Conservation (phyloP, 352 stramenopile genomes). For the Phytophthora podocarpi region DNA sequence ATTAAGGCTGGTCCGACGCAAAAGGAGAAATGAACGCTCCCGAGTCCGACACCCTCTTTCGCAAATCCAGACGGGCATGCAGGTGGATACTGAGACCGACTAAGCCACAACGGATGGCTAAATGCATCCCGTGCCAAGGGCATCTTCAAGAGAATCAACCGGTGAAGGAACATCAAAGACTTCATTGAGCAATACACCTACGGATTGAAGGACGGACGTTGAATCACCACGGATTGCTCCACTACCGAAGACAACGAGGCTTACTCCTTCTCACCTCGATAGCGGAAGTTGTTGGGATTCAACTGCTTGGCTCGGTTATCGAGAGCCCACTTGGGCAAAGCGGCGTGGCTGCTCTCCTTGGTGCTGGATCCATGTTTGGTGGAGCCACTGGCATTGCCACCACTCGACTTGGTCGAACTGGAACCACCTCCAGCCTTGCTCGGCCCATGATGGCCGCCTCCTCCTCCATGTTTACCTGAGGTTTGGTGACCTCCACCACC, state of each 20-base stretch:
- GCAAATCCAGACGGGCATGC: conserved; percentile 22
- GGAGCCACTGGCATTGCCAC: too few species aligned
- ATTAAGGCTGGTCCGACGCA: not conserved
- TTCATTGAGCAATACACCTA: too few species aligned
- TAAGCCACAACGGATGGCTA: not conserved
- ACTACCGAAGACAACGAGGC: too few species aligned
- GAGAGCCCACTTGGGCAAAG: conserved; percentile 19
- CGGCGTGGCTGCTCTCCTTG: not conserved
- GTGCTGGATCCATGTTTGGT: not conserved
- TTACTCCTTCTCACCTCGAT: conserved; percentile 14
- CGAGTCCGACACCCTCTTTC: not conserved
- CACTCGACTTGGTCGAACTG: too few species aligned
- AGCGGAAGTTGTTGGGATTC: conserved; percentile 33
- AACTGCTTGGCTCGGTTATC: conserved; percentile 37
- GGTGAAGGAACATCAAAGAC: conserved; percentile 14
- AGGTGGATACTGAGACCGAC: conserved; percentile 3
- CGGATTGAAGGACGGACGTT: too few species aligned
- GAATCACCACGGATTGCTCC: too few species aligned
- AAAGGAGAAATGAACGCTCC: conserved; percentile 22
- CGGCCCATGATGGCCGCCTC: not conserved
- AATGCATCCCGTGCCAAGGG: not conserved
- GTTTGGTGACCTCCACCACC: not conserved
- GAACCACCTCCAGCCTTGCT: not conserved
- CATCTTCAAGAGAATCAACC: not conserved
- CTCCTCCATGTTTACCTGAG: not conserved